Base-by-base conservation (phyloP, 163 green algal species). In the Chlorella variabilis region DNA sequence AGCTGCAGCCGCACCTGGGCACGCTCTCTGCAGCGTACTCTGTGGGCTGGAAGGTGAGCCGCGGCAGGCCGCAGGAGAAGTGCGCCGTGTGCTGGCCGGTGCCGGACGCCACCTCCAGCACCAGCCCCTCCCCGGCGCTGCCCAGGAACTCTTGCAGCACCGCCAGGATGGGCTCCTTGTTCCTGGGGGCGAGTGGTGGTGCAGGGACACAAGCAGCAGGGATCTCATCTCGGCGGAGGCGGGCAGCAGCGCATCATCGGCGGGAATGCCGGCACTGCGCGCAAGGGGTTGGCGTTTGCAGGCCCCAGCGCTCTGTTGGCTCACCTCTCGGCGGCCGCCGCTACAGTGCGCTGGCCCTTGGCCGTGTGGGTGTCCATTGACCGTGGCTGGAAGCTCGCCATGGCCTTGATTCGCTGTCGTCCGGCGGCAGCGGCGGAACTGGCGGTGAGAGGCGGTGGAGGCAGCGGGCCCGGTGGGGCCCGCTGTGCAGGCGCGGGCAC, bases 31-130 rank as follows among this genome's bases (percentile, higher is more conserved):
- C 2, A 9, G 42, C 33, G 21, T 56, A 48, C 36, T 88, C 84
- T 4, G 68, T 84, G 15, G 84, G 84, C 36, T 86, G 84, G 42
- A 78, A 84, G 33, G 38, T 77, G 9, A 84, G 66, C 27, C 59
- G 45, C 27, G 79, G 79, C 69, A 86, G 68, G 23, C 20, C 71
- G 2, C 51, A 49, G 0, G 79, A 63, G 71, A 88, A 84, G 48
- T 74, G 41, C 33, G 84, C 79, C 5, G 25, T 23, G 51, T 83
- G 77, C 49, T 83, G 83, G 33, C 83, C 83, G 1, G 83, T 87
- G 34, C 83, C 83, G 58, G 34, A 62, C 21, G 84, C 84, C 42
- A 85, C 73, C 63, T 88, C 84, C 29, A 88, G 74, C 13, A 88
- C 41, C 8, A 75, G 59, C 31, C 69, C 80, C 45, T 39, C 31